A percentile compares a stretch with the other conserved stretches of the same genome.
phyloP scores from a whole-genome alignment of 306 rosid genomes.

The Arachis stenosperma region DNA sequence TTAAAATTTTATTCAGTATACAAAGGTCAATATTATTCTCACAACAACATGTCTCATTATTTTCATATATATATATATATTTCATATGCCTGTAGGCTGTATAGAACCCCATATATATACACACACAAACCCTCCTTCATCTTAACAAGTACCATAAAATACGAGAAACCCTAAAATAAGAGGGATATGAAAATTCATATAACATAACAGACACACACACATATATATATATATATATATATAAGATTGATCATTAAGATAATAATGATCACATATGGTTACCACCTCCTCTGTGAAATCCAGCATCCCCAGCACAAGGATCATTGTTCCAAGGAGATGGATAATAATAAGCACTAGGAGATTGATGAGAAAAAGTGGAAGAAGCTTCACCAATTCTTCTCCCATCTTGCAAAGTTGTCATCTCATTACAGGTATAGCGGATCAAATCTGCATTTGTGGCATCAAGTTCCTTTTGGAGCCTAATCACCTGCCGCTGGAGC shows the following conservation, averaged over 20 bases:
- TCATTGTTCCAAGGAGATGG: constrained; percentile 51
- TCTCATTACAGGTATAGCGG: constrained; percentile 58
- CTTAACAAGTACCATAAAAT: constrained; percentile 27
- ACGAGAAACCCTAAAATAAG: constrained; percentile 36
- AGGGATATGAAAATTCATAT: background rate
- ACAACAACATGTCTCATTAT: background rate
- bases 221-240: too few species aligned
- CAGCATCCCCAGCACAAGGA: constrained; percentile 44
- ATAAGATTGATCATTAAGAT: too few species aligned
- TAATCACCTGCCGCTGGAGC: constrained; percentile 80
- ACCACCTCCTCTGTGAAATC: constrained; percentile 48
- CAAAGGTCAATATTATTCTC: background rate
- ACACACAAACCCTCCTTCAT: constrained; percentile 12
- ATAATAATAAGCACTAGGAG: constrained; percentile 49
- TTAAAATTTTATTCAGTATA: constrained; percentile 21
- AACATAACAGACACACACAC: too few species aligned
- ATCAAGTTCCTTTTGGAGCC: constrained; percentile 88
- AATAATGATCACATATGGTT: constrained; percentile 36
- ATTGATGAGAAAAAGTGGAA: constrained; percentile 44
- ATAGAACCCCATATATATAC: background rate
- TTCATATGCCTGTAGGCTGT: too few species aligned
- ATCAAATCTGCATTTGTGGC: constrained; percentile 80
- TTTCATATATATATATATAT: background rate
- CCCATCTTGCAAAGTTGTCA: constrained; percentile 35
- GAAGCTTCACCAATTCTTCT: constrained; percentile 46